A percentile compares a stretch with the other conserved stretches of the same genome.
phyloP scores from a whole-genome alignment of 2,329 filamentous ascomycete species.

The Diplocarpon mali region DNA sequence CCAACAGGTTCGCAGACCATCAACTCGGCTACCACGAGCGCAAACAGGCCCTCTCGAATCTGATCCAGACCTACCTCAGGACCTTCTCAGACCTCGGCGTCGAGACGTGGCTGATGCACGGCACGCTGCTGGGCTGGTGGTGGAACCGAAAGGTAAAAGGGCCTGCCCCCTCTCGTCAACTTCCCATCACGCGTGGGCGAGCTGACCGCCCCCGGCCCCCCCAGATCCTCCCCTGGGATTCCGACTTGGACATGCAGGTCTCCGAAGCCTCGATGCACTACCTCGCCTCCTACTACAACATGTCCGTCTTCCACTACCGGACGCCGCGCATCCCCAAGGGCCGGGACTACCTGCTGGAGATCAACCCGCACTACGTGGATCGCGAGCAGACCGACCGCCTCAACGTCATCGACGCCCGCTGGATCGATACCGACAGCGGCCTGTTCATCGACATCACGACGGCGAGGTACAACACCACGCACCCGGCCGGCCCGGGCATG shows the following conservation, averaged over 20 bases:
- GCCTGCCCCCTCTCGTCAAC: too few relatives aligned
- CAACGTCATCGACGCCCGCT: slow-evolving; percentile 77
- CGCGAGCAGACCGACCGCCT: slow-evolving; percentile 51
- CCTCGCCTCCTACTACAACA: slow-evolving; percentile 38
- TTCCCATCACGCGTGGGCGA: too few relatives aligned
- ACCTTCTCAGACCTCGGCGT: slow-evolving; percentile 49
- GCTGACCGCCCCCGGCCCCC: background rate
- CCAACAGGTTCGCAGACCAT: slow-evolving; percentile 30
- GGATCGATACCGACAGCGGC: slow-evolving; percentile 67
- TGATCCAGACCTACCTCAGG: slow-evolving; percentile 64
- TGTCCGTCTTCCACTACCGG: slow-evolving; percentile 27
- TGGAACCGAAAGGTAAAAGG: slow-evolving; percentile 51
- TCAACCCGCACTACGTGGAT: slow-evolving; percentile 61
- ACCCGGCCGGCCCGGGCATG: slow-evolving; percentile 34
- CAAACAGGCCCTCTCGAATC: slow-evolving; percentile 48
- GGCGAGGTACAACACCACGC: slow-evolving; percentile 35
- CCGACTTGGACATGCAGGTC: slow-evolving; percentile 55
- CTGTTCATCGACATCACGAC: slow-evolving; percentile 79
- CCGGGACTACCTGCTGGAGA: slow-evolving; percentile 58
- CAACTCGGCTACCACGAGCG: slow-evolving; percentile 33
- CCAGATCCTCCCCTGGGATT: slow-evolving; percentile 67
- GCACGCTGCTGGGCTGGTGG: slow-evolving; percentile 79
- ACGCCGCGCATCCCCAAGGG: slow-evolving; percentile 27
- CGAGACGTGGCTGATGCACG: slow-evolving; percentile 54
- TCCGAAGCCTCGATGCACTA: slow-evolving; percentile 43